phyloP scores from a whole-genome alignment of 768 basidiomycete species.

The Ramaria rubella region DNA sequence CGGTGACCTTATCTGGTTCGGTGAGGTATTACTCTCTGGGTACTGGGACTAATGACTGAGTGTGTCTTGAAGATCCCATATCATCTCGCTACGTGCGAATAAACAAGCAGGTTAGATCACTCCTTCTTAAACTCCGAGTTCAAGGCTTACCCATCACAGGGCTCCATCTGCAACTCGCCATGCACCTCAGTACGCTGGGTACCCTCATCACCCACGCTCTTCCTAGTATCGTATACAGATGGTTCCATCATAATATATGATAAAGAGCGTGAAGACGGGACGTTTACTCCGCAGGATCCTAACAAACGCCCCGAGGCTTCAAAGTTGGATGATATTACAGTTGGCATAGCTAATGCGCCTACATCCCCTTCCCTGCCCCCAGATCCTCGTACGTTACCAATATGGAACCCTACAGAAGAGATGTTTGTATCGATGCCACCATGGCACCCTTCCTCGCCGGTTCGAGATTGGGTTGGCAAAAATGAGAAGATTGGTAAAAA shows the following conservation, averaged over 20 bases:
- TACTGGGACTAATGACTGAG: conserved; percentile 3
- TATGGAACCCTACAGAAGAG: conserved; percentile 72
- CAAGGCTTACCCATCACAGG: conserved; percentile 33
- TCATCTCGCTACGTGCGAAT: conserved; percentile 76
- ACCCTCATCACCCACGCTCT: conserved; percentile 69
- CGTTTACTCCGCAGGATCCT: conserved; percentile 61
- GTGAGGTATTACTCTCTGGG: conserved; percentile 35
- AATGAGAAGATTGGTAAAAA: conserved; percentile 74
- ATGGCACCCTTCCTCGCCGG: conserved; percentile 54
- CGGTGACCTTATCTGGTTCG: conserved; percentile 96
- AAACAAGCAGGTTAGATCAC: conserved; percentile 64
- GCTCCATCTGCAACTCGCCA: conserved; percentile 70
- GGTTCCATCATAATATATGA: conserved; percentile 88
- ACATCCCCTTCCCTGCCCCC: not conserved
- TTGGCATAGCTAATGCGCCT: not conserved
- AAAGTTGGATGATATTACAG: not conserved
- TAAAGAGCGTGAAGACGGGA: conserved; percentile 83
- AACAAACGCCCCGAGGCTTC: not conserved
- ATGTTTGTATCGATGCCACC: conserved; percentile 79
- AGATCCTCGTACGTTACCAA: conserved; percentile 20
- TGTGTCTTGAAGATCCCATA: conserved; percentile 55
- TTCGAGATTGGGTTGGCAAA: conserved; percentile 34
- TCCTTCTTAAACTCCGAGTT: not conserved
- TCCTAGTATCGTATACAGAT: conserved; percentile 83
- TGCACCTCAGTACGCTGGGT: conserved; percentile 93